Evolutionary conservation across 2,329 filamentous ascomycete species (phyloP).

Genomic region (Plectosphaerella cucumerina): DNA sequence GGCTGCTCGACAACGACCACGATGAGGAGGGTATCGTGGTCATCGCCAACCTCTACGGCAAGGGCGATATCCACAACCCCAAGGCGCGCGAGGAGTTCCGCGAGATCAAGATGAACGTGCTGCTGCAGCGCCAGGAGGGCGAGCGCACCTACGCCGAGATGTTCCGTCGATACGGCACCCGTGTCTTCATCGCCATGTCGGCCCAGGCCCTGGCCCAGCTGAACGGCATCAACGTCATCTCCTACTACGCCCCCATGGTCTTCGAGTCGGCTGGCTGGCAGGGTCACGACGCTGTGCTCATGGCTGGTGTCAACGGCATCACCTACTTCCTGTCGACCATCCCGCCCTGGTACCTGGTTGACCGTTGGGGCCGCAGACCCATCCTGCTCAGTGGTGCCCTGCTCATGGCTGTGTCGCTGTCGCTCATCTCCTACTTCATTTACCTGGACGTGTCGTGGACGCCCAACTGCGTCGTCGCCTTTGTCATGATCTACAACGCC

Average conservation of each 20-base stretch:
- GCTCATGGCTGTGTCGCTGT: constrained; percentile 84
- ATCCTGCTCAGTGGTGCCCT: constrained; percentile 88
- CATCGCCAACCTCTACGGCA: constrained; percentile 94
- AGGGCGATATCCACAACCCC: constrained; percentile 88
- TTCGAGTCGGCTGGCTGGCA: constrained; percentile 97
- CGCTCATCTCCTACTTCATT: constrained; percentile 91
- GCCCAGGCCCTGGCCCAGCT: constrained; percentile 93
- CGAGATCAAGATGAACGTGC: constrained; percentile 97
- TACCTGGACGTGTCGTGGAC: constrained; percentile 78
- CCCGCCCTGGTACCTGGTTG: constrained; percentile 95
- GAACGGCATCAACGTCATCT: constrained; percentile 99
- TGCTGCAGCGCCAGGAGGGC: constrained; percentile 89
- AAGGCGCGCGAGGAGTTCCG: constrained; percentile 95
- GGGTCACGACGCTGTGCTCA: constrained; percentile 85
- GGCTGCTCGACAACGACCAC: constrained; percentile 95
- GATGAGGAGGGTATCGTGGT: constrained; percentile 98
- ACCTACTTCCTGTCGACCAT: constrained; percentile 91
- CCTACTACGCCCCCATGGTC: constrained; percentile 94
- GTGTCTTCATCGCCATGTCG: constrained; percentile 98
- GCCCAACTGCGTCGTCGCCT: constrained; percentile 80
- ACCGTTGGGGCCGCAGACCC: constrained; percentile 81
- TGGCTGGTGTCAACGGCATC: constrained; percentile 92
- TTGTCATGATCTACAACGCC: constrained; percentile 98
- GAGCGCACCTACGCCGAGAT: constrained; percentile 89
- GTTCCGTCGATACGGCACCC: constrained; percentile 87